Percentiles rank a stretch among this genome's conserved stretches.
Evolutionary conservation across 2,329 filamentous ascomycete species (phyloP).

Genomic region (Fusarium chuoi): DNA sequence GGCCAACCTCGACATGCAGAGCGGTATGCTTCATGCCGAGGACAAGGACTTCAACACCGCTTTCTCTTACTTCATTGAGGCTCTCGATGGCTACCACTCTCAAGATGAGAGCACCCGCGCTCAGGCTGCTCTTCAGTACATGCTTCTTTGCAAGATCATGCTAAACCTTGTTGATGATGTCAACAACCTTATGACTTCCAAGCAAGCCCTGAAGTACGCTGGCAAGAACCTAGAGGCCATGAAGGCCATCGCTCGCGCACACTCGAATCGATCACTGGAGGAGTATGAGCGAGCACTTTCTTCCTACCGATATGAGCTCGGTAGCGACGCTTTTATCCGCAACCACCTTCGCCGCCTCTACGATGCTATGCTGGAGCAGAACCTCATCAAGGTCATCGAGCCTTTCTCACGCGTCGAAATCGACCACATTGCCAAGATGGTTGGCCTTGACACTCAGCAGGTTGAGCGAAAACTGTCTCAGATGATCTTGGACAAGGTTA

Average conservation of each 20-base stretch:
- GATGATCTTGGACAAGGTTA: constrained; percentile 99
- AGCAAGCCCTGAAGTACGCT: constrained; percentile 96
- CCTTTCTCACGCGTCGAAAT: constrained; percentile 98
- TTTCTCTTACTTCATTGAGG: constrained; percentile 99
- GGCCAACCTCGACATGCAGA: constrained; percentile 98
- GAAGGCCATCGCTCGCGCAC: constrained; percentile 97
- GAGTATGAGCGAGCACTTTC: constrained; percentile 96
- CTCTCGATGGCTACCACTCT: constrained; percentile 93
- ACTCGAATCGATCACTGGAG: constrained; percentile 93
- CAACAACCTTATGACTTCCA: constrained; percentile 91
- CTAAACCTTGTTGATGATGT: constrained; percentile 96
- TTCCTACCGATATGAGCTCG: constrained; percentile 91
- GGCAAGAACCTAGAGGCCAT: constrained; percentile 97
- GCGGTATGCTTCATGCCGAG: constrained; percentile 97
- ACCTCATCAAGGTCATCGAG: constrained; percentile 99
- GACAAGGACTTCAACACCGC: constrained; percentile 99
- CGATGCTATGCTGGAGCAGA: constrained; percentile 99
- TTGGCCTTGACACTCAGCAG: constrained; percentile 93
- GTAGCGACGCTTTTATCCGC: constrained; percentile 94
- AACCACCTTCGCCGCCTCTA: constrained; percentile 96
- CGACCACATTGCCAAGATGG: constrained; percentile 96
- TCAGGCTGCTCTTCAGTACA: constrained; percentile 98
- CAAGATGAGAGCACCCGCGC: constrained; percentile 90
- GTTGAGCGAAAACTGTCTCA: constrained; percentile 98
- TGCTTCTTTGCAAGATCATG: constrained; percentile 99